Evolutionary conservation across 495 filamentous ascomycete species (phyloP).

Genomic region (Aspergillus olivimuriae): DNA sequence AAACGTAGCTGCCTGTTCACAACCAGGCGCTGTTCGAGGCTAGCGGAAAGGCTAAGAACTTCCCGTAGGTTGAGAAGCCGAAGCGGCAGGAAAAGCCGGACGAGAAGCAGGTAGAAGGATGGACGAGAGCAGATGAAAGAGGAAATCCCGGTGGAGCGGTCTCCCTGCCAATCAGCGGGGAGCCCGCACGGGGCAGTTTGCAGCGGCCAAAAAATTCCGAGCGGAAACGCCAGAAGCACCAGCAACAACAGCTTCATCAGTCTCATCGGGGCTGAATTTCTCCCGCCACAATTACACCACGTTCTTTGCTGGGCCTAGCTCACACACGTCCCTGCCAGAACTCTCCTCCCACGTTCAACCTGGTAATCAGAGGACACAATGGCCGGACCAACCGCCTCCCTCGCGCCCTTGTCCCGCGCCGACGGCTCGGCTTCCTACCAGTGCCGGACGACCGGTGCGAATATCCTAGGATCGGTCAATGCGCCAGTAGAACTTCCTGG

Average conservation of each 20-base stretch:
- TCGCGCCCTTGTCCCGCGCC: constrained; percentile 57
- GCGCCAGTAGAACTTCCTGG: constrained; percentile 82
- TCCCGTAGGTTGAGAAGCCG: too few species aligned
- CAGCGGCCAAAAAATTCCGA: constrained; percentile 13
- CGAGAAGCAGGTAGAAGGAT: too few species aligned
- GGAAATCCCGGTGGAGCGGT: neutral
- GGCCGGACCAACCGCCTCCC: constrained; percentile 30
- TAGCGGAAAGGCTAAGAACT: too few species aligned
- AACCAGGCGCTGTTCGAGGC: too few species aligned
- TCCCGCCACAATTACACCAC: neutral
- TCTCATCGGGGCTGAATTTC: too few species aligned
- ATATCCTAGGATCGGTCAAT: constrained; percentile 78
- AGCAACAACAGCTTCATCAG: neutral
- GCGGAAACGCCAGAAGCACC: too few species aligned
- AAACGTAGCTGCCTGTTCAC: too few species aligned
- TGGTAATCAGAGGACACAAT: constrained; percentile 15
- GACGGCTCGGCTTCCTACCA: constrained; percentile 87
- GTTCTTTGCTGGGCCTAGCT: neutral
- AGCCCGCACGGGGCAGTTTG: constrained; percentile 7
- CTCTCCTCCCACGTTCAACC: neutral
- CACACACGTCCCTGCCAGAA: neutral
- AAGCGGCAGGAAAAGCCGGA: too few species aligned
- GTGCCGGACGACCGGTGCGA: constrained; percentile 61
- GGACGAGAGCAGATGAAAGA: neutral
- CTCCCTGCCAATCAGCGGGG: constrained; percentile 15